Evolutionary conservation across 495 filamentous ascomycete genomes (phyloP).

Genomic region (Penicillium samsonianum): DNA sequence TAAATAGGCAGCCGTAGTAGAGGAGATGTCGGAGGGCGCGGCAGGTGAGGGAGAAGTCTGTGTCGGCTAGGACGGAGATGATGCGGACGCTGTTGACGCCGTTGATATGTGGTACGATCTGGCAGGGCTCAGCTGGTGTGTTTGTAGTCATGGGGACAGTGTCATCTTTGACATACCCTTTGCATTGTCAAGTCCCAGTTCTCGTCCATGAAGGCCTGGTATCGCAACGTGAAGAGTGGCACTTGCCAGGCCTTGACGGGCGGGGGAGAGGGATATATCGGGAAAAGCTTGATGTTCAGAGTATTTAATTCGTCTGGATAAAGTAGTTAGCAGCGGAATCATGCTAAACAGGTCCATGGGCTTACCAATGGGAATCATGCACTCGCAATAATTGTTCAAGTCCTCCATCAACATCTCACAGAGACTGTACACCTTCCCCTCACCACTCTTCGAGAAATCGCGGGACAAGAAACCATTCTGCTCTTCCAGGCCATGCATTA

Average conservation of each 20-base stretch:
- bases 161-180: conserved; percentile 41
- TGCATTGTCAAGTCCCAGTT: conserved; percentile 93
- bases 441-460: conserved; percentile 48
- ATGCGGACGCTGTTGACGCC: conserved; percentile 84
- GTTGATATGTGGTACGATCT: conserved; percentile 80
- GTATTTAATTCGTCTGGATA: conserved; percentile 82
- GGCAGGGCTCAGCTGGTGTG: conserved; percentile 9
- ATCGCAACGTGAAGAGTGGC: conserved; percentile 82
- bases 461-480: conserved; percentile 71
- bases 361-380: conserved; percentile 91
- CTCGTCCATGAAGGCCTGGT: conserved; percentile 71
- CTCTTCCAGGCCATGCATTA: conserved; percentile 86
- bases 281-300: conserved; percentile 94
- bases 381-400: conserved; percentile 95
- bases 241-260: conserved; percentile 84
- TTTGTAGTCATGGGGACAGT: no score
- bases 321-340: conserved; percentile 17
- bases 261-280: conserved; percentile 74
- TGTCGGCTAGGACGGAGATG: conserved; percentile 80
- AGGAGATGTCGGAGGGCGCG: conserved; percentile 84
- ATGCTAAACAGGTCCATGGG: conserved; percentile 10
- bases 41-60: conserved; percentile 78
- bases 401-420: conserved; percentile 93
- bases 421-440: conserved; percentile 71
- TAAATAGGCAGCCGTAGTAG: conserved; percentile 83